Percentiles rank a stretch among this genome's conserved stretches.
phyloP scores from a whole-genome alignment of 179 eudicot genomes.

The Heliamphora pulchella region DNA sequence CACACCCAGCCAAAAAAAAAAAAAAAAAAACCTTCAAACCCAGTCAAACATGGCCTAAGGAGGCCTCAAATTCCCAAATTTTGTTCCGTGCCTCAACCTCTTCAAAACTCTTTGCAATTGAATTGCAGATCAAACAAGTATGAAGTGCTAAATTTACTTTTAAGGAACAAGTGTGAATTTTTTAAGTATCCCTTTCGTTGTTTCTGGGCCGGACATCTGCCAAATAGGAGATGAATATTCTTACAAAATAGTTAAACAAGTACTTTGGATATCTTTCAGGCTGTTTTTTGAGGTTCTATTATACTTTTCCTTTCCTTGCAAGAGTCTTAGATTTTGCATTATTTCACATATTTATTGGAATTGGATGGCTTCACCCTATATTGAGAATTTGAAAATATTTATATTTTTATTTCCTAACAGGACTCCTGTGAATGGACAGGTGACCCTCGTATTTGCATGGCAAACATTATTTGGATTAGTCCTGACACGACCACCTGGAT shows the following conservation, averaged over 20 bases:
- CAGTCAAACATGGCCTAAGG: background rate
- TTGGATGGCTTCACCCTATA: background rate
- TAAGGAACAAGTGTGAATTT: background rate
- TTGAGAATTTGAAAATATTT: background rate
- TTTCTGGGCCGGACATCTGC: background rate
- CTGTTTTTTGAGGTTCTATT: background rate
- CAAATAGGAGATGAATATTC: background rate
- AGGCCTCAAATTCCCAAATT: background rate
- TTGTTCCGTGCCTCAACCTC: background rate
- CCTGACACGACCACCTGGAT: conserved; percentile 72
- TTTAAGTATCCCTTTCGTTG: background rate
- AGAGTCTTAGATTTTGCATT: background rate
- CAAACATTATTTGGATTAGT: conserved; percentile 67
- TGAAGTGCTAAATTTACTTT: too few relatives aligned
- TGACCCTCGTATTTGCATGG: conserved; percentile 72
- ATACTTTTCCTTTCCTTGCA: background rate
- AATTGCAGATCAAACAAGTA: background rate
- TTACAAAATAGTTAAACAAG: background rate
- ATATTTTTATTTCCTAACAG: background rate
- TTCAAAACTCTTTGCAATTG: background rate
- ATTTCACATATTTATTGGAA: background rate
- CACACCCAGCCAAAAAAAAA: background rate
- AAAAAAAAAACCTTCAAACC: background rate
- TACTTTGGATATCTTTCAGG: conserved; percentile 5
- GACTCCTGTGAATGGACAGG: conserved; percentile 37